Conservation (phyloP, 1,284 basidiomycete genomes). For the Boletus holoroseus region DNA sequence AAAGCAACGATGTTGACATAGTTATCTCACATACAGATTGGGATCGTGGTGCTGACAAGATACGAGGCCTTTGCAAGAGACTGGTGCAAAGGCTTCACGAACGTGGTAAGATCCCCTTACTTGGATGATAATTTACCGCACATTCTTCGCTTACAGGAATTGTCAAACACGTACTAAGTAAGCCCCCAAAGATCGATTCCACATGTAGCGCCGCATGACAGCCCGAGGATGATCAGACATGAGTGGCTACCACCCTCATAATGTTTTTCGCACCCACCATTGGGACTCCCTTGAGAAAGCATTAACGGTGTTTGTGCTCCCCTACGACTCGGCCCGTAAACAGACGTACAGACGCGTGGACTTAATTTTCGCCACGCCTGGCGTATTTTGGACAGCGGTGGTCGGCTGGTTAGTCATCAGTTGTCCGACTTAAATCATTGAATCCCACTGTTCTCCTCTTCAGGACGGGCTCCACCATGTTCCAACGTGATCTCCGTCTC, state of each 20-base stretch:
- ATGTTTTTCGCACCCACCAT: constrained; percentile 48
- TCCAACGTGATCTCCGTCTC: constrained; percentile 70
- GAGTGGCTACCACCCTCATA: constrained; percentile 51
- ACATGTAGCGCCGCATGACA: constrained; percentile 17
- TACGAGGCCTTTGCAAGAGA: constrained; percentile 47
- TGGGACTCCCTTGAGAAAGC: constrained; percentile 70
- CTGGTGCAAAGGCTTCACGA: constrained; percentile 51
- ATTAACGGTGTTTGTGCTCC: constrained; percentile 62
- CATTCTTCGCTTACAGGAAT: constrained; percentile 39
- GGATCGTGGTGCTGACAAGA: constrained; percentile 36
- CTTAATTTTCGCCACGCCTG: constrained; percentile 63
- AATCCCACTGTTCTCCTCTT: not conserved
- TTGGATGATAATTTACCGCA: not conserved
- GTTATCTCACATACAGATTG: constrained; percentile 64
- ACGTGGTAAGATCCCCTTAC: constrained; percentile 38
- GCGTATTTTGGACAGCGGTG: constrained; percentile 72
- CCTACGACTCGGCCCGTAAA: constrained; percentile 31
- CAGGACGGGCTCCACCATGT: constrained; percentile 78
- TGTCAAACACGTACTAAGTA: constrained; percentile 66
- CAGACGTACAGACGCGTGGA: constrained; percentile 60
- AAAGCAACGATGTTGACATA: constrained; percentile 76
- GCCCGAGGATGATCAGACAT: constrained; percentile 37
- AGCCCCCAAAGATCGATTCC: constrained; percentile 23
- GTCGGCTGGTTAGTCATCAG: constrained; percentile 58
- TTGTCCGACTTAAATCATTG: not conserved